Percentiles rank a stretch among this genome's conserved stretches.
Evolutionary conservation across 805 yeast genomes (phyloP).

Genomic region (Ogataea kodamae): DNA sequence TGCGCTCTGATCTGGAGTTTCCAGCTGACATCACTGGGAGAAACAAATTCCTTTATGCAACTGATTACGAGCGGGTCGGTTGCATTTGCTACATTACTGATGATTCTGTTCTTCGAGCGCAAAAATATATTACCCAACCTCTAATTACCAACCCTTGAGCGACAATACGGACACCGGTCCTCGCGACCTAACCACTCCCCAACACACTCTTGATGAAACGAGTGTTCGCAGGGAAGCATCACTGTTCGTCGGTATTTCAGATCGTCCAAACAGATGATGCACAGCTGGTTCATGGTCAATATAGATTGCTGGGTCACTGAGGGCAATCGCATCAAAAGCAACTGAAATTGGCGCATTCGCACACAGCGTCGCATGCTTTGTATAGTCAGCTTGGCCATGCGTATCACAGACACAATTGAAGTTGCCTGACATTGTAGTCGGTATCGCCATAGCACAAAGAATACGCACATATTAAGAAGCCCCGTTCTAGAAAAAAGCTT

Average conservation of each 20-base stretch:
- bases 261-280: constrained; percentile 20
- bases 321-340: constrained; percentile 13
- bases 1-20: constrained; percentile 26
- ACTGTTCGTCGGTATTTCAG: constrained; percentile 7
- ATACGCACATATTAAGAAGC: constrained; percentile 10
- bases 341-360: constrained; percentile 15
- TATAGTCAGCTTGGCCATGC: constrained; percentile 12
- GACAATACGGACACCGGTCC: constrained; percentile 41
- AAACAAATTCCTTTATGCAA: constrained; percentile 38
- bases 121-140: constrained; percentile 25
- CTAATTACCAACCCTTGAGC: constrained; percentile 20
- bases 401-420: constrained; percentile 4
- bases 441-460: constrained; percentile 11
- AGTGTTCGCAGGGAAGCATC: constrained; percentile 35
- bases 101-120: constrained; percentile 40
- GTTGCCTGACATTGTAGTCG: constrained; percentile 9
- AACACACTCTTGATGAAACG: constrained; percentile 39
- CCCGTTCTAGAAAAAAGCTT: constrained; percentile 12
- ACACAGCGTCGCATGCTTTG: constrained; percentile 15
- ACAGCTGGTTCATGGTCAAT: constrained; percentile 13
- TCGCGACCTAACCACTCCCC: constrained; percentile 40
- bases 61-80: constrained; percentile 40
- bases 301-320: constrained; percentile 8
- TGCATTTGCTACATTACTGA: constrained; percentile 36
- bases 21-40: constrained; percentile 30